Base-by-base conservation (phyloP, 805 yeast species). In the Hanseniaspora thailandica region DNA sequence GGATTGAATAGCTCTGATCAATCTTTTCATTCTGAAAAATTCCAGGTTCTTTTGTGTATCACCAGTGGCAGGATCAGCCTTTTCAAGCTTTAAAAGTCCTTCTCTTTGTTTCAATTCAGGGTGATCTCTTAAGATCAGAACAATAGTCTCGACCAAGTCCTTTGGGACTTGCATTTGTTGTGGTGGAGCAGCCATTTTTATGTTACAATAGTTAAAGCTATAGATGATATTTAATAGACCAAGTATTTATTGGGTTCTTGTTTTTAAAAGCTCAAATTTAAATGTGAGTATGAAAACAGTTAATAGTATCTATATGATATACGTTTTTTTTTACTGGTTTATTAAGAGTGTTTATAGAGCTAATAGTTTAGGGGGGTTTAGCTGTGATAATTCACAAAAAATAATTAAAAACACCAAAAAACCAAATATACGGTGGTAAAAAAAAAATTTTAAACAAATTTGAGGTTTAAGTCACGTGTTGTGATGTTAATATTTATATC, bases 21-120 rank as follows among this genome's bases (percentile, higher is more conserved):
- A 83, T 61, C 98, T 77, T 67, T 90, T 90, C 66, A 74, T 84
- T 59, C 95, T 75, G 76, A 90, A 93, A 66, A 93, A 88, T 55
- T 86, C 95, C 53, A 83, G 81, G 15, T 20, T 43, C 35, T 43
- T 43, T 9, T n/a, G 19, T 26, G 17, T 34, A 26, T 50, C 54
- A 5, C 54, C 54, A 12, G 38, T 43, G 10, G 3, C 7, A 25
- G 47, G 47, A n/a, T 40, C 54, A 2, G 53, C 47, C 19, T 25
- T 22, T 25, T 44, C 45, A n/a, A 47, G 22, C 60, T 82, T 81
- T 52, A 82, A 71, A n/a, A 82, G 66, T 13, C 97, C 97, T 57
- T 77, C 76, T 61, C 98, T 79, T 67, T 82, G 84, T 63, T 90
- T 93, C 57, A 90, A 72, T n/a, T 69, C 67, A 33, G 71, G 64